These are phyloP conservation scores for Tolypocladium pustulatum DNA, from an alignment of 2,329 filamentous ascomycete species.

Conservation along the genomic window DNA sequence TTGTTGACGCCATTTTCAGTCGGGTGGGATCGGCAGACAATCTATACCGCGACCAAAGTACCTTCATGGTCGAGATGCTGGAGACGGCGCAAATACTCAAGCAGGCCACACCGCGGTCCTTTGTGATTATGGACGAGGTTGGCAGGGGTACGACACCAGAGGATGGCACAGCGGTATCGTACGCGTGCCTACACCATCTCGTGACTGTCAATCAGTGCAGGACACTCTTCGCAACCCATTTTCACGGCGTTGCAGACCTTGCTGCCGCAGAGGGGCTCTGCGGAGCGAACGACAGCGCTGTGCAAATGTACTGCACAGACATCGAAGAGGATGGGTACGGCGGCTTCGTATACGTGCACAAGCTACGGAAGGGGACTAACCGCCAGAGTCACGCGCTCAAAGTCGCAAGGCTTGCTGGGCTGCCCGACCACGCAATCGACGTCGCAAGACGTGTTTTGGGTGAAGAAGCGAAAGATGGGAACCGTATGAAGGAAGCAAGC, in stretches of 20 bases:
- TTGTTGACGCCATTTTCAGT: slow-evolving; percentile 94
- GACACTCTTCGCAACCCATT: slow-evolving; percentile 89
- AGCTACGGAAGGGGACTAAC: slow-evolving; percentile 72
- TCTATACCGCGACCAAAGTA: slow-evolving; percentile 88
- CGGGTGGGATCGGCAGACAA: slow-evolving; percentile 92
- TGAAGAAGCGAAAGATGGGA: neutral
- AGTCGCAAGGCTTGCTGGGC: slow-evolving; percentile 77
- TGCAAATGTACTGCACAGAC: slow-evolving; percentile 83
- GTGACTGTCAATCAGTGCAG: slow-evolving; percentile 68
- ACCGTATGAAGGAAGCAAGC: slow-evolving; percentile 3
- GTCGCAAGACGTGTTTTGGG: slow-evolving; percentile 52
- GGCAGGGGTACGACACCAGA: slow-evolving; percentile 88
- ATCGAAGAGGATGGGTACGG: slow-evolving; percentile 61
- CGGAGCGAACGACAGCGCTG: slow-evolving; percentile 20
- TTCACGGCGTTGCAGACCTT: slow-evolving; percentile 75
- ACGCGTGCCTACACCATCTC: slow-evolving; percentile 77
- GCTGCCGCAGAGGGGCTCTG: slow-evolving; percentile 42
- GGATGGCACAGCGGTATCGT: slow-evolving; percentile 83
- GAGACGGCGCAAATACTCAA: slow-evolving; percentile 88
- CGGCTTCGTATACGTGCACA: slow-evolving; percentile 81
- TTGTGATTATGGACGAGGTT: slow-evolving; percentile 98
- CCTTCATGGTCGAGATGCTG: slow-evolving; percentile 99
- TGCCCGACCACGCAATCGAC: slow-evolving; percentile 62
- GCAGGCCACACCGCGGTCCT: slow-evolving; percentile 70
- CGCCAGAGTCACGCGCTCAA: slow-evolving; percentile 83